Evolutionary conservation across 225 moss, liverwort and hornwort species (phyloP), one percentile per base, ranked within the genome.

Genomic region (Marchantia polymorpha): DNA sequence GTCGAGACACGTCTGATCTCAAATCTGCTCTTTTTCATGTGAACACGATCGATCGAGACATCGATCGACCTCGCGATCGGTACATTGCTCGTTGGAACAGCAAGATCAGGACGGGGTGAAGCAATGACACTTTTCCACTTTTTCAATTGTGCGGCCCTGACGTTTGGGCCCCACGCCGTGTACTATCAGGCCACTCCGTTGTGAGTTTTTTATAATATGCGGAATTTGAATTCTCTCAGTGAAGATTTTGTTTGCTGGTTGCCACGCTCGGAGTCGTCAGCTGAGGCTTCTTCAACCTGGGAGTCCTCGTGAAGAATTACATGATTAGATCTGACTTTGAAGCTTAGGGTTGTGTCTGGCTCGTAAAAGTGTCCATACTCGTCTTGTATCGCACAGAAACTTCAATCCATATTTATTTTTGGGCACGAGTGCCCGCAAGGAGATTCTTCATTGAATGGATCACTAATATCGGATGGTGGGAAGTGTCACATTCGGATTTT

Each of bases 131-230:
- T 96, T 66, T 93, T 94, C 82, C 94, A 93, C 82, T 94, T 97
- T 84, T 86, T 94, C 87, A 94, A 94, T 78, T 97, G 94, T 83
- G 93, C 94, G 53, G 93, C 96, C 53, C 87, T 94, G 16, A 92
- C 96, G 4, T 97, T 97, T 68, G 96, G 96, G 31, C 94, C 96
- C n/a, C 96, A 97, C 84, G 94, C 96, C 25, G 89, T 92, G 52
- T 94, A 91, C 83, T 94, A 93, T 82, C 91, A 92, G 83, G 94
- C 96, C 54, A 94, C 96, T 22, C 93, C 94, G 0, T 65, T 94
- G 81, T 92, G 78, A 49, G 84, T 78, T 22, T 61, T 39, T 26
- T 63, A 1, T 49, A 27, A 19, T 19, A 49, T 27, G 50, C 50
- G 4, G 50, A 19, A 15, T 12, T 72, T 51, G 48, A n/a, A 11